Evolutionary conservation across 2,329 filamentous ascomycete genomes (phyloP).

Genomic region (Hymenoscyphus repandus): DNA sequence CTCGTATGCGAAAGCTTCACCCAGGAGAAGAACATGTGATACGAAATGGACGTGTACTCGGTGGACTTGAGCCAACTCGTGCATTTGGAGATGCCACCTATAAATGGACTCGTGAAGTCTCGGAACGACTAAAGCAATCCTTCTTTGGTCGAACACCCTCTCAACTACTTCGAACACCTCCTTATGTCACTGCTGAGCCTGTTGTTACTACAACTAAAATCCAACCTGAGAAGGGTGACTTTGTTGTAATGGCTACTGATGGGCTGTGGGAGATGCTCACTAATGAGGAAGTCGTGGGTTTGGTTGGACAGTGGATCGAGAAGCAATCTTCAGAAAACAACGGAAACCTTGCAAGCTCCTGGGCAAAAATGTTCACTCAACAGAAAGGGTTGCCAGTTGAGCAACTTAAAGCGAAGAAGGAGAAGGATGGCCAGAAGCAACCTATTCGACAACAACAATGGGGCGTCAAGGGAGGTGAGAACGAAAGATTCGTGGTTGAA

Average conservation of each 20-base stretch:
- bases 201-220: conserved; percentile 91
- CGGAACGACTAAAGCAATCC: conserved; percentile 72
- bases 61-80: conserved; percentile 84
- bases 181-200: conserved; percentile 95
- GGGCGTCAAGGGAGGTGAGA: conserved; percentile 69
- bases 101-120: conserved; percentile 88
- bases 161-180: conserved; percentile 77
- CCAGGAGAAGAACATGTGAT: conserved; percentile 86
- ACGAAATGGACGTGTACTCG: conserved; percentile 82
- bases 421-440: conserved; percentile 68
- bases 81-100: conserved; percentile 96
- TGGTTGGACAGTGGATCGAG: conserved; percentile 96
- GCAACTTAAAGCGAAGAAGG: conserved; percentile 43
- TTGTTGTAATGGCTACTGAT: conserved; percentile 93
- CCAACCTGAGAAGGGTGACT: conserved; percentile 83
- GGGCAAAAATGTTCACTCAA: conserved; percentile 60
- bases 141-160: conserved; percentile 85
- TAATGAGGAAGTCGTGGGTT: conserved; percentile 93
- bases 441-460: conserved; percentile 90
- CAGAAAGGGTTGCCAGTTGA: conserved; percentile 68
- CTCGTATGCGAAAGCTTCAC: conserved; percentile 77
- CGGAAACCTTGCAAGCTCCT: conserved; percentile 47
- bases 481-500: conserved; percentile 84
- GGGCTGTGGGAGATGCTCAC: conserved; percentile 99
- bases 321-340: conserved; percentile 46